Evolutionary conservation across 495 filamentous ascomycete genomes (phyloP).

Genomic region (Clohesyomyces aquaticus): DNA sequence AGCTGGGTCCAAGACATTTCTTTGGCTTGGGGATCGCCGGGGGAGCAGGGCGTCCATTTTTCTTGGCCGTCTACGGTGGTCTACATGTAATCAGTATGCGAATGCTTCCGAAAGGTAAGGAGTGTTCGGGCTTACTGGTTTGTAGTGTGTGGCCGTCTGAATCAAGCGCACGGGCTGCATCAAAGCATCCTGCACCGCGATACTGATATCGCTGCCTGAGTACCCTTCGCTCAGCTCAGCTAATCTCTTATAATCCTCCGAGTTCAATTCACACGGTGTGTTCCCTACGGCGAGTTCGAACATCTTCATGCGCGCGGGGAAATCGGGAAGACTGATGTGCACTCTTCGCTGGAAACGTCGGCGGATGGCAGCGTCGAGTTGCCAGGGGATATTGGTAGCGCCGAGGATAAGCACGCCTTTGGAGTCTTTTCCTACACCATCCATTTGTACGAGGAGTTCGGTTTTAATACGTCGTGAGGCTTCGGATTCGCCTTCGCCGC

Average conservation of each 20-base stretch:
- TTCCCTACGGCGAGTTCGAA: slow-evolving; percentile 91
- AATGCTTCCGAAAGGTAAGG: background rate
- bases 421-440: slow-evolving; percentile 93
- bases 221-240: slow-evolving; percentile 87
- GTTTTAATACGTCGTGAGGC: slow-evolving; percentile 97
- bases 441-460: slow-evolving; percentile 98
- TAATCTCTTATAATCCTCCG: slow-evolving; percentile 75
- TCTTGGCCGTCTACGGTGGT: slow-evolving; percentile 70
- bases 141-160: slow-evolving; percentile 98
- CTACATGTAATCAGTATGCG: slow-evolving; percentile 49
- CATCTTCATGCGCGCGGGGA: slow-evolving; percentile 90
- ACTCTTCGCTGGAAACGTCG: slow-evolving; percentile 95
- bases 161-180: slow-evolving; percentile 99
- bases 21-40: slow-evolving; percentile 78
- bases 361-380: slow-evolving; percentile 96
- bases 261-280: slow-evolving; percentile 83
- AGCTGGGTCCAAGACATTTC: slow-evolving; percentile 95
- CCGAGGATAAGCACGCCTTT: slow-evolving; percentile 93
- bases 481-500: slow-evolving; percentile 97
- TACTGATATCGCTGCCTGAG: slow-evolving; percentile 93
- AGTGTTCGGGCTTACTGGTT: slow-evolving; percentile 63
- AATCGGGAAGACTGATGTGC: slow-evolving; percentile 89
- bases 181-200: slow-evolving; percentile 93
- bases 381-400: slow-evolving; percentile 99
- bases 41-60: slow-evolving; percentile 90